Conservation (phyloP, 306 rosid species). For the Malus domestica region DNA sequence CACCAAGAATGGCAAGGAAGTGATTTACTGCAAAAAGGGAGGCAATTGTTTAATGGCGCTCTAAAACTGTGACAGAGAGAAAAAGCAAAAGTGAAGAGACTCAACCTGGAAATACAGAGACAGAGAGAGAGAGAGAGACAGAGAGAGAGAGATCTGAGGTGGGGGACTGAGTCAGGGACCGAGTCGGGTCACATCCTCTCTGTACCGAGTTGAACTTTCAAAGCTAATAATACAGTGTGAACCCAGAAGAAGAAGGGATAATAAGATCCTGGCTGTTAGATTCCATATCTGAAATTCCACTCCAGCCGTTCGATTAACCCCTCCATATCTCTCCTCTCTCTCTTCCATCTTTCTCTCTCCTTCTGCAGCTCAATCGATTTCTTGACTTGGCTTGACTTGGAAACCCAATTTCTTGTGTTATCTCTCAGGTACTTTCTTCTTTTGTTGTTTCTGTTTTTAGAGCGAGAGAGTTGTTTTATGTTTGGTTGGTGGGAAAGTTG, state of each 20-base stretch:
- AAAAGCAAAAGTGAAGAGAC: slow-evolving; percentile 29
- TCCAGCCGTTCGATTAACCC: slow-evolving; percentile 42
- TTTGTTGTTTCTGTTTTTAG: not conserved
- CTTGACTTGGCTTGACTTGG: not conserved
- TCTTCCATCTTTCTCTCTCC: not conserved
- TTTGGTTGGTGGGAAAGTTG: slow-evolving; percentile 4
- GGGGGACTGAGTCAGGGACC: slow-evolving; percentile 18
- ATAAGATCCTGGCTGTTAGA: slow-evolving; percentile 52
- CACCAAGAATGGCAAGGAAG: slow-evolving; percentile 14
- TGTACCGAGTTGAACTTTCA: slow-evolving; percentile 28
- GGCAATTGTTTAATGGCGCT: slow-evolving; percentile 5
- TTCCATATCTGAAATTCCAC: slow-evolving; percentile 25
- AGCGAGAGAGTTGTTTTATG: not conserved
- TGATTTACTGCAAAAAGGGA: not conserved
- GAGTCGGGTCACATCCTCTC: slow-evolving; percentile 31
- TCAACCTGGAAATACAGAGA: slow-evolving; percentile 16
- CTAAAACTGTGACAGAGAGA: slow-evolving; percentile 20
- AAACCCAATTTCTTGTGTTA: slow-evolving; percentile 2
- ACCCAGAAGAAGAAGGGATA: not conserved
- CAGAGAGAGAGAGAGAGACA: not conserved
- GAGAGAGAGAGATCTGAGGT: slow-evolving; percentile 7
- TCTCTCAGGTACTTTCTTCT: slow-evolving; percentile 36
- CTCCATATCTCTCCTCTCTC: not conserved
- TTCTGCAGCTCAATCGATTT: slow-evolving; percentile 5
- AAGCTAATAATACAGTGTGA: slow-evolving; percentile 27